A percentile compares a stretch with the other conserved stretches of the same genome.
Conservation (phyloP, 768 basidiomycete genomes). For the Rubroboletus pulcherrimus region DNA sequence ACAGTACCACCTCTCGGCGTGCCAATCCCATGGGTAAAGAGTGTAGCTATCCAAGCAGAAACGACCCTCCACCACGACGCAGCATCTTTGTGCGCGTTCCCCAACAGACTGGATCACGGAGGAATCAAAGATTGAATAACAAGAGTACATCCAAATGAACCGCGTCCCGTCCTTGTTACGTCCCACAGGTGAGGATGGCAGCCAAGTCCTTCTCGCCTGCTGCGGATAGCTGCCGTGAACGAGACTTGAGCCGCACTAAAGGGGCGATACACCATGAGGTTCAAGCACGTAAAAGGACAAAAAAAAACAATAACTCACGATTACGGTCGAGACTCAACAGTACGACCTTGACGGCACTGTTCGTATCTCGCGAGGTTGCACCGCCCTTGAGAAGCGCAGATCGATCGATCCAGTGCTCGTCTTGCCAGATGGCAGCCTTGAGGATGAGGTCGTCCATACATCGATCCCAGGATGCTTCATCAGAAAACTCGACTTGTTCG, state of each 20-base stretch:
- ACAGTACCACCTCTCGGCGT: conserved; percentile 23
- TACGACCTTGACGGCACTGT: conserved; percentile 72
- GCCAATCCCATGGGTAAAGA: conserved; percentile 28
- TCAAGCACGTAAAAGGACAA: conserved; percentile 9
- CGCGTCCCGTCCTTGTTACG: conserved; percentile 12
- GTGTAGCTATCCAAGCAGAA: conserved; percentile 8
- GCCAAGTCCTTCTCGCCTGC: conserved; percentile 86
- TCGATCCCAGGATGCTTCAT: conserved; percentile 49
- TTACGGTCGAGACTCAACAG: conserved; percentile 91
- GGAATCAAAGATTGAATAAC: background rate
- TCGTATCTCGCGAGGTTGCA: conserved; percentile 35
- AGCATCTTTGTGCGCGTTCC: background rate
- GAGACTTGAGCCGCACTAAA: conserved; percentile 87
- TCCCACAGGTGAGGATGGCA: conserved; percentile 48
- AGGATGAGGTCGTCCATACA: conserved; percentile 96
- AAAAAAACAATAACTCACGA: conserved; percentile 46
- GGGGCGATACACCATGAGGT: conserved; percentile 4
- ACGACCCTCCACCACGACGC: conserved; percentile 6
- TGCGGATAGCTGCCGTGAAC: conserved; percentile 79
- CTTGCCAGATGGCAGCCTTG: conserved; percentile 89
- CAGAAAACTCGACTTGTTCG: conserved; percentile 75
- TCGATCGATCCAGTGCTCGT: conserved; percentile 88
- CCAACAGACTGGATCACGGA: conserved; percentile 5
- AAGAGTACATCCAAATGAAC: background rate
- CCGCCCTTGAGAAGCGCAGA: conserved; percentile 57